These are phyloP conservation scores for Penicillium psychrofluorescens DNA, from an alignment of 495 filamentous ascomycete species.

Conservation along the genomic window DNA sequence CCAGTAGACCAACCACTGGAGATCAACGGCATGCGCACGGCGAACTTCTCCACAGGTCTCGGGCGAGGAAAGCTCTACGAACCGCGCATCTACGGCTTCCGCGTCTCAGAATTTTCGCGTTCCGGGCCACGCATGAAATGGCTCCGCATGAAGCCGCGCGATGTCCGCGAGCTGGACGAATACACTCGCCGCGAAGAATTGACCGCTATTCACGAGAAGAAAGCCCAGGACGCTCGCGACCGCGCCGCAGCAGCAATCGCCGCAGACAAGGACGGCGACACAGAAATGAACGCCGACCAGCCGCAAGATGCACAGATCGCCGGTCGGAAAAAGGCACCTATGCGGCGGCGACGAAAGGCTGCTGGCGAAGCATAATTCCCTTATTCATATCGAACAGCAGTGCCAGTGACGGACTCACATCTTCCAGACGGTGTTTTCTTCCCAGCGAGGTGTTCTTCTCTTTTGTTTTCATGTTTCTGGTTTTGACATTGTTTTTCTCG, in stretches of 20 bases:
- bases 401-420: neutral
- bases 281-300: conserved; percentile 23
- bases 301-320: conserved; percentile 32
- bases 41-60: conserved; percentile 82
- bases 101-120: conserved; percentile 77
- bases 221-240: conserved; percentile 36
- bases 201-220: conserved; percentile 35
- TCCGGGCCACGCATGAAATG: conserved; percentile 94
- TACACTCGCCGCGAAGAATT: conserved; percentile 16
- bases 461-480: conserved; percentile 4
- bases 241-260: conserved; percentile 35
- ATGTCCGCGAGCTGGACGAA: conserved; percentile 80
- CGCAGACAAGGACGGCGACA: conserved; percentile 43
- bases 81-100: conserved; percentile 92
- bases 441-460: conserved; percentile 1
- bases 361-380: no score
- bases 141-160: conserved; percentile 75
- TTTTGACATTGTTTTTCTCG: neutral
- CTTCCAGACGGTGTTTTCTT: neutral
- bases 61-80: conserved; percentile 83
- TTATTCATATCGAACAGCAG: no score
- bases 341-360: conserved; percentile 33
- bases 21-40: conserved; percentile 78
- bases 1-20: conserved; percentile 43
- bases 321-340: conserved; percentile 44